Evolutionary conservation across 2,329 filamentous ascomycete species (phyloP), one percentile per base, ranked within the genome.

Genomic region (Aureobasidium pullulans): DNA sequence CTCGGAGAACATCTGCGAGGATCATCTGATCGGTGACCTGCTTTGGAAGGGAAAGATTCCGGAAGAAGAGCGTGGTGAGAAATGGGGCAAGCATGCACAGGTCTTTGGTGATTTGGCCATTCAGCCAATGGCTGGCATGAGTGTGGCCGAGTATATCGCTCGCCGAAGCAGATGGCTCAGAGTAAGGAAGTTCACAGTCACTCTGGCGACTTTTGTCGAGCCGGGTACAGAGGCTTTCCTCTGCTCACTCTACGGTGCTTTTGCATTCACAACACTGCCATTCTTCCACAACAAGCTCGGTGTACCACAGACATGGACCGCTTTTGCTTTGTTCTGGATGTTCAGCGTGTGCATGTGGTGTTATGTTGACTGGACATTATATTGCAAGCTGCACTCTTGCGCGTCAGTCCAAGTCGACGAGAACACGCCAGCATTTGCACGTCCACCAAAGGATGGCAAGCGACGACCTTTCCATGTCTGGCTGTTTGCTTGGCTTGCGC

Each of bases 1-100:
- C 75, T 96, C 90, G 2, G 82, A 90, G 64, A 96, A 96, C 70
- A 97, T 99, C 69, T 99, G 94, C 76, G 95, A 99, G 72, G 94
- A 99, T 70, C 94, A 99, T 68, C 78, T 96, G 28, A 96, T 99
- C 58, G 93, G 93, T 11, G 94, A 99, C 65, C 76, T 94, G 1
- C 80, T 99, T 4, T 99, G 92, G 91, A 85, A 85, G 59, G 81
- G 83, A 5, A 80, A 82, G 0, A 81, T 82, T 0, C 65, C 69
- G 0, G 70, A 71, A 42, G 70, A 72, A 48, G 16, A 59, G 6
- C 64, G 69, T 31, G 68, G 70, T 3, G 71, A 75, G 63, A 72
- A 70, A 29, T 87, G 83, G 75, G 81, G 82, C 42, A 95, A 95
- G 67, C 94, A 99, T 70, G 88, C 84, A 5, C 80, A 97, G 60